Percentiles rank a stretch among this genome's conserved stretches.
These are phyloP conservation scores for Paecilomyces sp. DNA, from an alignment of 2,329 filamentous ascomycete species.

Conservation along the genomic window DNA sequence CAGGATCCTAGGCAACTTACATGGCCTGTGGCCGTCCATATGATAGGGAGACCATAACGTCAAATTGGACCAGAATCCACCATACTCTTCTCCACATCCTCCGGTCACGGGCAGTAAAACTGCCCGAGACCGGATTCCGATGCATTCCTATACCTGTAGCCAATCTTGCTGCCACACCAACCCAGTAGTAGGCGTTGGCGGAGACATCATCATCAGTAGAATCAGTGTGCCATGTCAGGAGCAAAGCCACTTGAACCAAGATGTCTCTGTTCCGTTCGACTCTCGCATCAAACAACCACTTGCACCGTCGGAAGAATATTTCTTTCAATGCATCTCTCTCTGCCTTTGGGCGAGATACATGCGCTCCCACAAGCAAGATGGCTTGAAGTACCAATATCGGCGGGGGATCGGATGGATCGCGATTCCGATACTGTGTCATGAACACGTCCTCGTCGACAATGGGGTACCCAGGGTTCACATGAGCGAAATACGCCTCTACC, in stretches of 20 bases:
- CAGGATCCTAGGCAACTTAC: constrained; percentile 15
- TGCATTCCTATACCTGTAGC: constrained; percentile 51
- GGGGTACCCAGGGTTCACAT: constrained; percentile 47
- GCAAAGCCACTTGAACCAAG: constrained; percentile 48
- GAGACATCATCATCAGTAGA: constrained; percentile 47
- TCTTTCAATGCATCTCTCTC: constrained; percentile 40
- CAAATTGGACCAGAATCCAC: constrained; percentile 39
- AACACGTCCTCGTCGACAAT: constrained; percentile 47
- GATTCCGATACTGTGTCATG: constrained; percentile 43
- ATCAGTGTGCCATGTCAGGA: constrained; percentile 51
- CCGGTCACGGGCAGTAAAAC: constrained; percentile 33
- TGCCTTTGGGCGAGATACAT: constrained; percentile 37
- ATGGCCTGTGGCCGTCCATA: constrained; percentile 49
- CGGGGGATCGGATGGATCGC: constrained; percentile 38
- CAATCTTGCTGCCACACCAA: constrained; percentile 46
- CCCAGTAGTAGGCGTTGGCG: constrained; percentile 48
- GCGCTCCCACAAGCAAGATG: constrained; percentile 46
- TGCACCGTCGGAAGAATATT: constrained; percentile 47
- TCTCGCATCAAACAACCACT: constrained; percentile 47
- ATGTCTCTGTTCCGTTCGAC: constrained; percentile 48
- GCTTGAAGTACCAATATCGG: constrained; percentile 45
- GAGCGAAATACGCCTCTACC: constrained; percentile 44
- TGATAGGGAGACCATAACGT: constrained; percentile 36
- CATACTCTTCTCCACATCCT: constrained; percentile 38
- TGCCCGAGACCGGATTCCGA: constrained; percentile 34